phyloP scores from a whole-genome alignment of 148 eudicot genomes.

The Fagopyrum esculentum region DNA sequence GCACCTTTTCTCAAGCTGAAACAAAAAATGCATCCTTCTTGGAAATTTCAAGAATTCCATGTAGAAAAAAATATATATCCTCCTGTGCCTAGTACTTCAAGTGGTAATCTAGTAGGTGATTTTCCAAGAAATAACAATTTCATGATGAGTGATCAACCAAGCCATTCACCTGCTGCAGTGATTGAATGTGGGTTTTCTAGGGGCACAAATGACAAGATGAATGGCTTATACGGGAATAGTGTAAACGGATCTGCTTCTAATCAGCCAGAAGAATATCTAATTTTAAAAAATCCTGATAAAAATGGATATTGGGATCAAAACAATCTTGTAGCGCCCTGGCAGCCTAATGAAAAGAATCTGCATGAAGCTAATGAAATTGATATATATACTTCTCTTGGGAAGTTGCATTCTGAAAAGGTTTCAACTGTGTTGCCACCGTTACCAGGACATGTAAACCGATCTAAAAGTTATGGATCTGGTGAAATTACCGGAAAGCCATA shows the following conservation, averaged over 20 bases:
- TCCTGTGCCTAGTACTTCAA: conserved; percentile 19
- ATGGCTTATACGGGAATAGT: conserved; percentile 19
- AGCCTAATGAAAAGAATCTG: conserved; percentile 20
- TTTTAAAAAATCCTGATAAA: conserved; percentile 17
- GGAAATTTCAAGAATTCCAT: conserved; percentile 18
- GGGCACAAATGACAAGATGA: conserved; percentile 19
- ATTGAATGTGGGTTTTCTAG: conserved; percentile 15
- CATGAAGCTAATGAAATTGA: conserved; percentile 14
- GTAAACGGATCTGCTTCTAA: conserved; percentile 15
- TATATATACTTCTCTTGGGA: conserved; percentile 25
- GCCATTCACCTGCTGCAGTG: conserved; percentile 14
- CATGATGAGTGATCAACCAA: conserved; percentile 21
- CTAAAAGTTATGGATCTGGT: conserved; percentile 9
- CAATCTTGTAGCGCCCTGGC: conserved; percentile 17
- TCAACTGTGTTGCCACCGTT: conserved; percentile 18
- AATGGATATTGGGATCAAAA: conserved; percentile 23
- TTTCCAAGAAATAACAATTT: conserved; percentile 38
- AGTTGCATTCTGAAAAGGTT: conserved; percentile 22
- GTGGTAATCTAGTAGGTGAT: conserved; percentile 15
- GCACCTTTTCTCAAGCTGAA: neutral
- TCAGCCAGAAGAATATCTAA: conserved; percentile 20
- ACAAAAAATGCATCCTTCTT: conserved; percentile 8
- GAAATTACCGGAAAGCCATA: conserved; percentile 9
- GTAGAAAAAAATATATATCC: conserved; percentile 17
- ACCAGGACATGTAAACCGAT: conserved; percentile 1